Evolutionary conservation across 106 monocot genomes (phyloP).

Genomic region (Chionographis japonica): DNA sequence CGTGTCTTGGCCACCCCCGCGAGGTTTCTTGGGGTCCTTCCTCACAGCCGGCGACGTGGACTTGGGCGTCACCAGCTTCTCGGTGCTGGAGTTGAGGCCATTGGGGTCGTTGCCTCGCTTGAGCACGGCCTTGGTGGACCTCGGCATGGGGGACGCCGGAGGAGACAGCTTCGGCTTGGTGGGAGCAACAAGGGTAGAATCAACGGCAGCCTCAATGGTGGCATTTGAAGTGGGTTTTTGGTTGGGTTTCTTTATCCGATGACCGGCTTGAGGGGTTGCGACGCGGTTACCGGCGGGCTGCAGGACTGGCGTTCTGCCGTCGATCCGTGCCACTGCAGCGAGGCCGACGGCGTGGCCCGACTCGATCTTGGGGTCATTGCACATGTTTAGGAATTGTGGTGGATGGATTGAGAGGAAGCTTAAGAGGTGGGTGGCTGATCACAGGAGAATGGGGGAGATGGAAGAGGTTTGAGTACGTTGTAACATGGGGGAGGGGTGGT

Average conservation of each 20-base stretch:
- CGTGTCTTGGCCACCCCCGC: not conserved
- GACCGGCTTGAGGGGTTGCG: not conserved
- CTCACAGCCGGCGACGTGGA: conserved; percentile 4
- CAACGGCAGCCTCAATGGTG: conserved; percentile 1
- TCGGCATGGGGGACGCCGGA: conserved; percentile 15
- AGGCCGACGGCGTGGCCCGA: conserved; percentile 10
- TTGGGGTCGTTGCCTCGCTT: conserved; percentile 29
- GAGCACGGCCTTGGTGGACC: not conserved
- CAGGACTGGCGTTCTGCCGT: conserved; percentile 36
- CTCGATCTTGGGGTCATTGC: conserved; percentile 48
- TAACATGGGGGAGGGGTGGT: not conserved
- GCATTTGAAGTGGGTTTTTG: conserved; percentile 22
- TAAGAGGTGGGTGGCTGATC: not conserved
- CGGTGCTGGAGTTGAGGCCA: conserved; percentile 23
- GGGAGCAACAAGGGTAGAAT: not conserved
- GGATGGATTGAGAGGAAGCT: not conserved
- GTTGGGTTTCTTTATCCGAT: conserved; percentile 28
- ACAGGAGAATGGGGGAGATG: not conserved
- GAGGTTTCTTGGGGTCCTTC: conserved; percentile 48
- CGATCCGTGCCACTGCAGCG: conserved; percentile 23
- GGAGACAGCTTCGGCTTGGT: conserved; percentile 5
- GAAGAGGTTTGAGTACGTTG: not conserved
- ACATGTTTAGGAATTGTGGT: conserved; percentile 23
- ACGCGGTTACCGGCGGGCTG: conserved; percentile 53
- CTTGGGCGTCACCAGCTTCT: conserved; percentile 31